Conservation (phyloP, 495 filamentous ascomycete species). For the Neurospora terricola region DNA sequence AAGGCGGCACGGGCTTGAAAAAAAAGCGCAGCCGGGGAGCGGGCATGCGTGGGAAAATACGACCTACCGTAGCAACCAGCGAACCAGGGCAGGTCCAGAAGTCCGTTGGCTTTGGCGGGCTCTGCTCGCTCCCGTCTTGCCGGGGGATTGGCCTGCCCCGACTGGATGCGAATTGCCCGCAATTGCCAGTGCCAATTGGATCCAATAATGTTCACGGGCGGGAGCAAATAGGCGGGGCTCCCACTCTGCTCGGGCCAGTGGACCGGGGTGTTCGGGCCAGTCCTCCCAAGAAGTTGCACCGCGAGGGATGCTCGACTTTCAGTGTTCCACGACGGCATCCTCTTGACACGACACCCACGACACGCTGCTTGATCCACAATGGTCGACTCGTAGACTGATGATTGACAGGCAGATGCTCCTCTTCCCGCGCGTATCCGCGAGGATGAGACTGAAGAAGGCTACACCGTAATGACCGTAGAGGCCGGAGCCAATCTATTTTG, state of each 20-base stretch:
- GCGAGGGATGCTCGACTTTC: not conserved
- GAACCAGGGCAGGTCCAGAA: not conserved
- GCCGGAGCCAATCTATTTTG: not conserved
- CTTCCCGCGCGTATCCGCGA: not conserved
- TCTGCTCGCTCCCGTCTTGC: not conserved
- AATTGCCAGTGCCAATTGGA: not conserved
- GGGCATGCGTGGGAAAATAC: not conserved
- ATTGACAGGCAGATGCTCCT: not conserved
- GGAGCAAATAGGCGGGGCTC: not conserved
- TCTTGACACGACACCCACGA: not conserved
- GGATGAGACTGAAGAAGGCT: not conserved
- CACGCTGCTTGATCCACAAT: not conserved
- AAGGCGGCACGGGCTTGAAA: conserved; percentile 16
- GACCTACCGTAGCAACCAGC: not conserved
- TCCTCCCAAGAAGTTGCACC: not conserved
- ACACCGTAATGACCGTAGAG: not conserved
- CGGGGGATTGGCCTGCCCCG: not conserved
- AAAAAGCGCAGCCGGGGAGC: conserved; percentile 14
- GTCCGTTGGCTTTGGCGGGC: not conserved
- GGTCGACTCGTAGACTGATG: not conserved
- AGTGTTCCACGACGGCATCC: not conserved
- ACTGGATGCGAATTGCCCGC: not conserved
- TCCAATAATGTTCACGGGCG: not conserved
- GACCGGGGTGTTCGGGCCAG: not conserved
- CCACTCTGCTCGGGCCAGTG: not conserved